phyloP scores from a whole-genome alignment of 78 protist species.

The slime mould (Dictyostelium discoideum) region dicty_2.7 NC_007088.5:6289001-6289500 shows the following conservation, averaged over 20 bases:
- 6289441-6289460: not conserved
- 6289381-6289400: conserved; percentile 4
- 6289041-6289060: not conserved
- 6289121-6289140: not conserved
- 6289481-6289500: not conserved
- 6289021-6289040: not conserved
- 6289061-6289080: not conserved
- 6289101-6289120: not conserved
- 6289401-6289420: not conserved
- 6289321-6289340: not conserved
- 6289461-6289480: not conserved
- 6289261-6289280: not conserved
- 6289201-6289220: not conserved
- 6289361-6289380: conserved; percentile 39
- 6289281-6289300: not conserved
- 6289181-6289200: not conserved
- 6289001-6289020: not conserved
- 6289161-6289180: not conserved
- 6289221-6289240: conserved; percentile 16
- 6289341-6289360: not conserved
- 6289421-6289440: not conserved
- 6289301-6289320: not conserved
- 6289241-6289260: not conserved
- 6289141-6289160: not conserved
- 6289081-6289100: not conserved